Conservation (phyloP, 139 green algal species). For the Microglena sp. region DNA sequence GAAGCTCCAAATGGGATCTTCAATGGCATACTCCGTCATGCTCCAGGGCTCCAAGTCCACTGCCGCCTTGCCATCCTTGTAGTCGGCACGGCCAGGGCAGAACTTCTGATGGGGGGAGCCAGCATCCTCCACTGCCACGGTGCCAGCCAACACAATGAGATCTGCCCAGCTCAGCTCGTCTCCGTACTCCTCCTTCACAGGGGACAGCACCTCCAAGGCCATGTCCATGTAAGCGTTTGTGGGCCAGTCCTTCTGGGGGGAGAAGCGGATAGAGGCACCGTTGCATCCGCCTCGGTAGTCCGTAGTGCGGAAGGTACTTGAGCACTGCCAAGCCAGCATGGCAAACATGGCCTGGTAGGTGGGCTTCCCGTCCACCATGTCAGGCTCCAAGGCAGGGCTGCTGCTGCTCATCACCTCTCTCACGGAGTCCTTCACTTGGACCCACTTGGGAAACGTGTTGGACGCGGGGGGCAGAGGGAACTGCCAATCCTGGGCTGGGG, state of each 20-base stretch:
- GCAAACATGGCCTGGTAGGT: conserved; percentile 22
- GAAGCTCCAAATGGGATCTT: no score
- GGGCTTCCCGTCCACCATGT: conserved; percentile 8
- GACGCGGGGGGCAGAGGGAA: conserved; percentile 18
- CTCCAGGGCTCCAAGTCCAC: no score
- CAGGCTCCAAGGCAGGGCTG: neutral
- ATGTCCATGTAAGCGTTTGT: conserved; percentile 17
- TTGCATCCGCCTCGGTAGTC: conserved; percentile 38
- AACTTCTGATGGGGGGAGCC: no score
- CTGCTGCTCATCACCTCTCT: no score
- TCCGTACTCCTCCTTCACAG: conserved; percentile 18
- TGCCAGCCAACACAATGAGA: conserved; percentile 2
- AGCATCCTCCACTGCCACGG: no score
- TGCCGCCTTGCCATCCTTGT: no score
- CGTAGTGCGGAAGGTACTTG: conserved; percentile 26
- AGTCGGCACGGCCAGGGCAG: no score
- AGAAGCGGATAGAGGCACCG: conserved; percentile 28
- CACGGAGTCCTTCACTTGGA: no score
- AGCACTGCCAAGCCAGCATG: conserved; percentile 28
- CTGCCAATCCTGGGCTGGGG: conserved; percentile 29
- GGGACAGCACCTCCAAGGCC: conserved; percentile 1
- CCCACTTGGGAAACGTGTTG: neutral
- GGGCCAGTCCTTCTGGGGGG: conserved; percentile 29
- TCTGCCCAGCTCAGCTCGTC: conserved; percentile 4
- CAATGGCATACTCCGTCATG: no score